Evolutionary conservation across 768 basidiomycete species (phyloP), one percentile per base, ranked within the genome.

Genomic region (Boletus tylopilopsis): DNA sequence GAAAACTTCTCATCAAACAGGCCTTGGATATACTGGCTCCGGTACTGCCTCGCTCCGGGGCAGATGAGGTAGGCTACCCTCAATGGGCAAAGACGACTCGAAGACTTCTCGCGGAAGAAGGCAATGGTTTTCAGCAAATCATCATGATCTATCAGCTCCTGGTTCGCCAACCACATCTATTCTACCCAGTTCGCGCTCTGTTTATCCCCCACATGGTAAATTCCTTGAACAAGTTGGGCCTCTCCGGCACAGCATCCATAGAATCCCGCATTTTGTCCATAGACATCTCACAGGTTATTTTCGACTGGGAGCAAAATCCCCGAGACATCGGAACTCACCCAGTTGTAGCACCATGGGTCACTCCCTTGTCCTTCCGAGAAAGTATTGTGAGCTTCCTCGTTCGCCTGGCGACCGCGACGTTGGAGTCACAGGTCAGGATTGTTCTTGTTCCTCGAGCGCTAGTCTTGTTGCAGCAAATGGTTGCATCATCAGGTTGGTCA

Each of bases 191-290:
- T 49, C 87, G 96, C 35, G 87, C 90, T 4, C 74, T 96, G 9
- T 98, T 97, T 69, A 81, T 97, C 13, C 88, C 93, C 0, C 89
- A 94, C 62, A 94, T 99, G 72, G 89, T 94, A 34, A 88, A 88
- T 60, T 90, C 90, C 10, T 74, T 99, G 54, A 78, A 79, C 45
- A 94, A 94, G 66, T 77, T 98, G 6, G 94, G 93, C n/a, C 79
- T 94, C 62, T 78, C 83, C 16, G 69, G 79, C 4, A 75, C 78
- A 5, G 80, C 90, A 11, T 87, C 82, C 9, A 63, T 76, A 21
- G 96, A 98, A 59, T 85, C 90, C 7, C 83, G 93, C n/a, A 70
- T 84, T 19, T 71, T 98, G 35, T 90, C 92, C 19, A 80, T 97
- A 49, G 96, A 99, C 51, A 81, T 94, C 30, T 76, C 94, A 13